Percentiles rank a stretch among this genome's conserved stretches.
phyloP scores from a whole-genome alignment of 2,329 filamentous ascomycete genomes.

The Chaetomiaceae sp. region DNA sequence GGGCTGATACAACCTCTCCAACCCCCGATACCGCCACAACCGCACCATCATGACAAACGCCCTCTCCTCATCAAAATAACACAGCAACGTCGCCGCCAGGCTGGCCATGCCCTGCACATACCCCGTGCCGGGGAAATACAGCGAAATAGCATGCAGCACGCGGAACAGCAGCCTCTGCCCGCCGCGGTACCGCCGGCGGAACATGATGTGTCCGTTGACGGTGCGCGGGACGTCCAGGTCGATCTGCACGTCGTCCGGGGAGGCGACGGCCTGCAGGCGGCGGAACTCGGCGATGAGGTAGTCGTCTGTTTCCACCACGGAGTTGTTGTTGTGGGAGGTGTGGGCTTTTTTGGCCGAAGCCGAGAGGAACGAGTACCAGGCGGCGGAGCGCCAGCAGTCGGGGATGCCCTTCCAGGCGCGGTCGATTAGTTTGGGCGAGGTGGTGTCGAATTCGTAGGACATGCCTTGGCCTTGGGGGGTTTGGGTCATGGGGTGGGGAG shows the following conservation, averaged over 20 bases:
- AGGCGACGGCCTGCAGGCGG: slow-evolving; percentile 66
- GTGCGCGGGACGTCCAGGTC: slow-evolving; percentile 95
- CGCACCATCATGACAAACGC: slow-evolving; percentile 96
- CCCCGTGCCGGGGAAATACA: slow-evolving; percentile 86
- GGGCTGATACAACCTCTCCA: slow-evolving; percentile 76
- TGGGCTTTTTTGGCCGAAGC: slow-evolving; percentile 67
- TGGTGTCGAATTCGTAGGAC: slow-evolving; percentile 74
- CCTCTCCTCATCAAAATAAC: slow-evolving; percentile 94
- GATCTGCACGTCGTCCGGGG: slow-evolving; percentile 91
- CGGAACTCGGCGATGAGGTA: slow-evolving; percentile 69
- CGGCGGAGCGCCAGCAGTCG: slow-evolving; percentile 86
- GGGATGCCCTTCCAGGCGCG: slow-evolving; percentile 98
- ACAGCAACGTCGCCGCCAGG: slow-evolving; percentile 83
- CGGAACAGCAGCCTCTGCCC: slow-evolving; percentile 89
- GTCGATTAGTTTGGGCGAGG: slow-evolving; percentile 78
- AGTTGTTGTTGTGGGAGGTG: slow-evolving; percentile 38
- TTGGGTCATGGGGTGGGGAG: slow-evolving; percentile 31
- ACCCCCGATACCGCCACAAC: slow-evolving; percentile 82
- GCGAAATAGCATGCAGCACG: slow-evolving; percentile 83
- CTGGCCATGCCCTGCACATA: slow-evolving; percentile 99
- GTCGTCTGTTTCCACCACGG: slow-evolving; percentile 61
- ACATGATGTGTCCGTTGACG: slow-evolving; percentile 96
- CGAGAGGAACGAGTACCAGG: slow-evolving; percentile 90
- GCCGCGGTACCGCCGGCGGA: slow-evolving; percentile 82
- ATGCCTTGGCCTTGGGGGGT: slow-evolving; percentile 46